Conservation (phyloP, 2,329 filamentous ascomycete genomes). For the Fragosphaeria purpurea region DNA sequence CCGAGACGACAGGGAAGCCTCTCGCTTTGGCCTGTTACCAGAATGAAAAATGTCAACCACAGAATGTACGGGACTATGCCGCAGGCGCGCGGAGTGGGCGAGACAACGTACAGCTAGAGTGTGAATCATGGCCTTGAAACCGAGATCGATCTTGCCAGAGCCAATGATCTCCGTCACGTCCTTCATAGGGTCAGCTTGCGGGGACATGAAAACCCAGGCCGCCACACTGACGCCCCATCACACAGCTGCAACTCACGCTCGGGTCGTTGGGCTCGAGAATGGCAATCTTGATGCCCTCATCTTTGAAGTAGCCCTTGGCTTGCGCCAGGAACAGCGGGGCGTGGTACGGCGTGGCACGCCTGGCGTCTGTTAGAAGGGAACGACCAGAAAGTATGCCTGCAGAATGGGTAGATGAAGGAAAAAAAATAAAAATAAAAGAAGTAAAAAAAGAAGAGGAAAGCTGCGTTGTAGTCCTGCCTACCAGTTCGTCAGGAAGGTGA, state of each 20-base stretch:
- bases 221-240: no score
- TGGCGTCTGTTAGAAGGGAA: conserved; percentile 21
- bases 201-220: neutral
- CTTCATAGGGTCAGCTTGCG: conserved; percentile 23
- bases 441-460: neutral
- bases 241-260: conserved; percentile 37
- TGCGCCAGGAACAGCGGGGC: conserved; percentile 69
- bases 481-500: conserved; percentile 79
- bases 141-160: conserved; percentile 56
- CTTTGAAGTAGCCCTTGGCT: conserved; percentile 62
- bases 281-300: conserved; percentile 69
- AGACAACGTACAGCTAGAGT: conserved; percentile 40
- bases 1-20: conserved; percentile 60
- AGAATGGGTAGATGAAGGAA: neutral
- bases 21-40: conserved; percentile 54
- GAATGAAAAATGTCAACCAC: neutral
- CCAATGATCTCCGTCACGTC: conserved; percentile 78
- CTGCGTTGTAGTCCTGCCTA: conserved; percentile 27
- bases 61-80: no score
- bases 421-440: neutral
- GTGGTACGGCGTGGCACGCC: conserved; percentile 76
- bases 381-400: neutral
- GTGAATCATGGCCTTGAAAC: conserved; percentile 79
- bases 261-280: conserved; percentile 70
- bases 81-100: conserved; percentile 18